Conservation (phyloP, 441 rosid genomes). For the Daphne laureola region DNA sequence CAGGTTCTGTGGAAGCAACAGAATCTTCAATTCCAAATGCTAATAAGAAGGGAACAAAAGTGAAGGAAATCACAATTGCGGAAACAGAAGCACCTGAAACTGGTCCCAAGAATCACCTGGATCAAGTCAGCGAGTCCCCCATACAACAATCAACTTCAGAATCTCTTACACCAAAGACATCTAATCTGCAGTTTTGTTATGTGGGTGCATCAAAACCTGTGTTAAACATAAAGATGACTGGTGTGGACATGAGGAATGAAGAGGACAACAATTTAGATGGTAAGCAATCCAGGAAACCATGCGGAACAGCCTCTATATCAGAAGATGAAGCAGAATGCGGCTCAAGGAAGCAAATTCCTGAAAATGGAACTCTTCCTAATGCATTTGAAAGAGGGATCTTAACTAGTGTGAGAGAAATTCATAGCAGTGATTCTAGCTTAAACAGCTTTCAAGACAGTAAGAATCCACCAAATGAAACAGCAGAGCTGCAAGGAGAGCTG, state of each 20-base stretch:
- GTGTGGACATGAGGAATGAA: constrained; percentile 16
- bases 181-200: constrained; percentile 8
- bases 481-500: constrained; percentile 14
- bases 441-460: constrained; percentile 11
- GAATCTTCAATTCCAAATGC: constrained; percentile 11
- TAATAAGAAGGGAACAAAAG: constrained; percentile 4
- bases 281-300: constrained; percentile 3
- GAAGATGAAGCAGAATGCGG: constrained; percentile 13
- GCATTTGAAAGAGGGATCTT: constrained; percentile 6
- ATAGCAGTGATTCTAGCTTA: constrained; percentile 11
- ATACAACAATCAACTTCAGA: constrained; percentile 11
- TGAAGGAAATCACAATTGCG: constrained; percentile 9
- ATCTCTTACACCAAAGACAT: constrained; percentile 13
- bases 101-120: constrained; percentile 13
- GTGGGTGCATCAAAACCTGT: background rate
- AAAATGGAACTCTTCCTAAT: constrained; percentile 10
- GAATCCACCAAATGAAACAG: constrained; percentile 10
- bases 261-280: constrained; percentile 11
- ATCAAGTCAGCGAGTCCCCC: constrained; percentile 9
- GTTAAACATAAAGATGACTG: constrained; percentile 11
- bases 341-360: constrained; percentile 13
- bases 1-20: constrained; percentile 18
- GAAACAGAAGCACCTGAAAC: constrained; percentile 14
- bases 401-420: constrained; percentile 15
- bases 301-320: constrained; percentile 12